These are phyloP conservation scores for Amauroascus niger DNA, from an alignment of 2,329 filamentous ascomycete genomes.

Conservation along the genomic window DNA sequence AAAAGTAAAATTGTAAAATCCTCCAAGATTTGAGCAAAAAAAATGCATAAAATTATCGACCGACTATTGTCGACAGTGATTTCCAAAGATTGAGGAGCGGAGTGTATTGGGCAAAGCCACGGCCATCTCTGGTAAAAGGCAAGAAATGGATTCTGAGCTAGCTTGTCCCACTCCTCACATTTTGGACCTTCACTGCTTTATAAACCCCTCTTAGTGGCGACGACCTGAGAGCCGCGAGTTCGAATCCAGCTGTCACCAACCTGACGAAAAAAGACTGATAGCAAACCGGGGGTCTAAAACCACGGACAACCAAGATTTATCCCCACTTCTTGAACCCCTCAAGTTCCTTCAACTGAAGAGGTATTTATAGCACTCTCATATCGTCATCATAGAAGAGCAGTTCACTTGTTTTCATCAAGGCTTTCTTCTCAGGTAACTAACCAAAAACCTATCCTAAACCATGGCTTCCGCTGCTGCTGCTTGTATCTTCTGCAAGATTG, in stretches of 20 bases:
- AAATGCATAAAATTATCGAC: constrained; percentile 34
- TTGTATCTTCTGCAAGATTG: constrained; percentile 97
- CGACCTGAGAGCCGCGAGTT: constrained; percentile 18
- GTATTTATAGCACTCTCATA: not conserved
- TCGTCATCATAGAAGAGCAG: no score
- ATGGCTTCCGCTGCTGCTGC: constrained; percentile 38
- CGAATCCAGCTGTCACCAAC: constrained; percentile 25
- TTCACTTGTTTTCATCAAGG: not conserved
- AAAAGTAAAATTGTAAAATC: not conserved
- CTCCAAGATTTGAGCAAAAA: constrained; percentile 5
- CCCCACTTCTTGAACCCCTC: constrained; percentile 2
- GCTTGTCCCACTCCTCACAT: constrained; percentile 55
- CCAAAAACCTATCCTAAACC: no score
- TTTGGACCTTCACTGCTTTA: constrained; percentile 8
- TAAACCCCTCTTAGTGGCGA: not conserved
- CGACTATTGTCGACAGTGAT: constrained; percentile 34
- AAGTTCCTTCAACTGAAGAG: not conserved
- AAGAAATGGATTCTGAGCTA: constrained; percentile 65
- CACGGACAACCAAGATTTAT: not conserved
- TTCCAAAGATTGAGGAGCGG: constrained; percentile 51
- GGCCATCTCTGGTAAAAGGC: constrained; percentile 74
- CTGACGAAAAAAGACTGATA: not conserved
- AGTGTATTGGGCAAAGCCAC: constrained; percentile 53
- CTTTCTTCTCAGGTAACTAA: not conserved
- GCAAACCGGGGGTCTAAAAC: not conserved